Base-by-base conservation (phyloP, 2,329 filamentous ascomycete genomes). In the Coniosporium tulheliwenetii region DNA sequence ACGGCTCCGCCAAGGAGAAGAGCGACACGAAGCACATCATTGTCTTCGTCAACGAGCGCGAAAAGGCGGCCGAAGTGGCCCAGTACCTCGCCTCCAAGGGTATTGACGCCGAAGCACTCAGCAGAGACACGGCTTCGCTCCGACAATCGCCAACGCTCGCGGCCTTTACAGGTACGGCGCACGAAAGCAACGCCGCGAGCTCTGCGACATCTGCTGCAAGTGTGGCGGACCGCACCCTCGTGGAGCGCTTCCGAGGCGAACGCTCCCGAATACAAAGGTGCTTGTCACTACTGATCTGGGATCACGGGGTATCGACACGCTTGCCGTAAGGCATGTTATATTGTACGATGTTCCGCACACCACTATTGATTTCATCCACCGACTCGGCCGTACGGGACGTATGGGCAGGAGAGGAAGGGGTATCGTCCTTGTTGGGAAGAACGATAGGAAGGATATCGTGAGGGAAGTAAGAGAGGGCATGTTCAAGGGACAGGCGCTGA, bases 261-360 rank as follows among this genome's bases (percentile, higher is more conserved):
- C 65, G 10, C 65, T 94, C 30, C 65, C 73, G 30, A 87, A 89
- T 54, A 86, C 82, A 36, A 93, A 86, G 59, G 89, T 94, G 9
- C 75, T 98, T 33, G 89, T 98, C 2, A 91, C 86, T 10, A 98
- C 91, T 0, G 91, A 98, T 59, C 65, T 98, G 43, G 85, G 85
- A 4, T 94, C 86, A 5, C 69, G 91, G 49, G 91, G 91, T 46
- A 94, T 98, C 51, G 91, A 98, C 59, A 98, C 91, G 0, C 64
- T 95, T 29, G 81, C 85, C 13, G 89, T 96, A 13, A 75, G 84
- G 43, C 85, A 93, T 49, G 91, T 98, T 40, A 80, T 98, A 41
- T 65, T 98, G 19, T 96, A 94, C 59, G 86, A 98, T 57, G 89
- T 98, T n/a, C 91, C 91, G 4, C 89, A 96, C 56, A 93, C 85